A percentile compares a stretch with the other conserved stretches of the same genome.
These are phyloP conservation scores for Entomortierella lignicola DNA, from an alignment of 192 early-diverging fungal species.

Conservation along the genomic window DNA sequence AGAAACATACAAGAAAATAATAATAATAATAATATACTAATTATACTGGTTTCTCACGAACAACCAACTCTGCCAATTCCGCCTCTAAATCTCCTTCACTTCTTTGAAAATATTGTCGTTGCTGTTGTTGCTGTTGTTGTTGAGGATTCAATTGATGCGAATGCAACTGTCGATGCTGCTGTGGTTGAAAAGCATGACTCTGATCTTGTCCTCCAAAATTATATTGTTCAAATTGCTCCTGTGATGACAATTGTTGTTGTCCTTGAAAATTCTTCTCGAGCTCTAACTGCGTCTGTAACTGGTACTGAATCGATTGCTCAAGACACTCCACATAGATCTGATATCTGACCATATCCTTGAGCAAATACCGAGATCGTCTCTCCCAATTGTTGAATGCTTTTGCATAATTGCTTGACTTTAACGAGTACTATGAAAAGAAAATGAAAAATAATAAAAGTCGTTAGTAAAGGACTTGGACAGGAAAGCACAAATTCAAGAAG, in stretches of 20 bases:
- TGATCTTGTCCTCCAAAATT: neutral
- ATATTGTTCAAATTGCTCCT: neutral
- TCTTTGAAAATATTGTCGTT: neutral
- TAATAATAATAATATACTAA: no score
- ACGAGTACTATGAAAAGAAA: neutral
- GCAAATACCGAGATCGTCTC: slow-evolving; percentile 77
- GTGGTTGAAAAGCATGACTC: neutral
- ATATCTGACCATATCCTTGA: slow-evolving; percentile 88
- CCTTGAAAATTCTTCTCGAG: neutral
- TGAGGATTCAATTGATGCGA: neutral
- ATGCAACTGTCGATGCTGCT: neutral
- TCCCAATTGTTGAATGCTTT: slow-evolving; percentile 86
- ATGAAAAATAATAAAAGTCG: no score
- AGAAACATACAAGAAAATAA: no score
- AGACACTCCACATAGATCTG: slow-evolving; percentile 82
- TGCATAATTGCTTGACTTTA: slow-evolving; percentile 65
- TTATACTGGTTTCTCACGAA: slow-evolving; percentile 6
- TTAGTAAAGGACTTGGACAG: no score
- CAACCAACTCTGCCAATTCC: neutral
- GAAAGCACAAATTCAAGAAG: no score
- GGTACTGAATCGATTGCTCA: slow-evolving; percentile 62
- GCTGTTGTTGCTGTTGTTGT: neutral
- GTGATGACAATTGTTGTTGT: neutral
- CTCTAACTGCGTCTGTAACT: slow-evolving; percentile 3
- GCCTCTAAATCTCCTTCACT: slow-evolving; percentile 2